A percentile compares a stretch with the other conserved stretches of the same genome.
phyloP scores from a whole-genome alignment of 768 basidiomycete species.

The Suillus weaverae region DNA sequence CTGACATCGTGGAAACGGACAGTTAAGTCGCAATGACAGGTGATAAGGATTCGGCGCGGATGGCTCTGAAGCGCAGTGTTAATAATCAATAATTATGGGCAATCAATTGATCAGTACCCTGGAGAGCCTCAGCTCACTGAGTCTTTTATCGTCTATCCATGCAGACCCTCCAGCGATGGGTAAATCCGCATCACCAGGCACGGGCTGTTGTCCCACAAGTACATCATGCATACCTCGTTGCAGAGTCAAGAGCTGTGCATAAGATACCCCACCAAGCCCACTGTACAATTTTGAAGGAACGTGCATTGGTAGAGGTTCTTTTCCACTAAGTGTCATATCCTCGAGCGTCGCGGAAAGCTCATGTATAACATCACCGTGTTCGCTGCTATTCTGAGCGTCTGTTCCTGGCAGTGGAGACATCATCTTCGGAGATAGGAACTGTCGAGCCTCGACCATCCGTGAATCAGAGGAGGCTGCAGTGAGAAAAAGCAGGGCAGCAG shows the following conservation, averaged over 20 bases:
- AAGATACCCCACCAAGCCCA: constrained; percentile 39
- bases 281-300: constrained; percentile 32
- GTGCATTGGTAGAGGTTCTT: neutral
- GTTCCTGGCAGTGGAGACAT: constrained; percentile 25
- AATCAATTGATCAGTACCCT: constrained; percentile 43
- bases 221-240: constrained; percentile 48
- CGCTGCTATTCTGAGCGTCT: neutral
- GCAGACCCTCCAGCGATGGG: constrained; percentile 54
- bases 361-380: neutral
- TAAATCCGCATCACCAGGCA: constrained; percentile 27
- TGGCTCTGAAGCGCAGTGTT: constrained; percentile 44
- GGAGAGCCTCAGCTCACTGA: constrained; percentile 51
- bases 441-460: constrained; percentile 58
- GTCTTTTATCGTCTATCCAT: constrained; percentile 51
- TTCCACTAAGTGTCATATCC: constrained; percentile 6
- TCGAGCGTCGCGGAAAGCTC: constrained; percentile 6
- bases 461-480: constrained; percentile 49
- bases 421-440: constrained; percentile 66
- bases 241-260: constrained; percentile 47
- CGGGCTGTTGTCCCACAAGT: constrained; percentile 29
- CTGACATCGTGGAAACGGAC: constrained; percentile 78
- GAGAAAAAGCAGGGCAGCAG: constrained; percentile 63
- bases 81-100: neutral
- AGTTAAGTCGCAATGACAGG: constrained; percentile 59
- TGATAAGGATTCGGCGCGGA: constrained; percentile 63